Evolutionary conservation across 2,329 filamentous ascomycete genomes (phyloP), one percentile per base, ranked within the genome.

Genomic region (Paradendryphiella salina): DNA sequence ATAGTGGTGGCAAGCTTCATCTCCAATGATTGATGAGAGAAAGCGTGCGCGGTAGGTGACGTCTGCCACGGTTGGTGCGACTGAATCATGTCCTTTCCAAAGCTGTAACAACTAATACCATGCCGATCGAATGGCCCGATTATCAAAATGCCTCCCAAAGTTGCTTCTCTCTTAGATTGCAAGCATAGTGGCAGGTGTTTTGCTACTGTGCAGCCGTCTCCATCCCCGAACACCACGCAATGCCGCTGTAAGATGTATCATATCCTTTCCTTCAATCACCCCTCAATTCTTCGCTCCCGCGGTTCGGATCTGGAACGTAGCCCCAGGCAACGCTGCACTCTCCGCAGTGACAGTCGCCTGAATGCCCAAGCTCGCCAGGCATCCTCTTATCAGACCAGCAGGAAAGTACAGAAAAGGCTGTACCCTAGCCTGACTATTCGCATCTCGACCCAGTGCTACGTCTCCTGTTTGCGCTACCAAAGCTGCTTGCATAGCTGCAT

Each of bases 271-370:
- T 20, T n/a, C 6, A 17, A 13, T 17, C 13, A 14, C 23, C 23
- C 13, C 18, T 79, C 78, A 88, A 67, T 82, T 75, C 75, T 90
- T 90, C 26, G 81, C 74, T 20, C 85, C 81, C 43, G 87, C 78
- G 32, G 89, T 94, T 77, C 95, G 95, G 72, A 99, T 96, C 76
- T 99, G 94, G 73, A 99, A 99, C 0, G 92, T 90, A 29, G 93
- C 94, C 5, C 83, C 83, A 0, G 94, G 94, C 46, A 99, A 79
- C 71, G 96, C 93, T 48, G 80, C 87, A 46, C 88, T 89, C 76
- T 96, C 94, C 4, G 91, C 94, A 63, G 96, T 89, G 1, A 99
- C 93, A 1, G 87, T 95, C 8, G 92, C 92, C 64, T 86, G 87
- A 63, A 97, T 91, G 5, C 93, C 94, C 78, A 99, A 79, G 42